These are phyloP conservation scores for Carnegiea gigantea DNA, from an alignment of 179 eudicot species.

Conservation along the genomic window DNA sequence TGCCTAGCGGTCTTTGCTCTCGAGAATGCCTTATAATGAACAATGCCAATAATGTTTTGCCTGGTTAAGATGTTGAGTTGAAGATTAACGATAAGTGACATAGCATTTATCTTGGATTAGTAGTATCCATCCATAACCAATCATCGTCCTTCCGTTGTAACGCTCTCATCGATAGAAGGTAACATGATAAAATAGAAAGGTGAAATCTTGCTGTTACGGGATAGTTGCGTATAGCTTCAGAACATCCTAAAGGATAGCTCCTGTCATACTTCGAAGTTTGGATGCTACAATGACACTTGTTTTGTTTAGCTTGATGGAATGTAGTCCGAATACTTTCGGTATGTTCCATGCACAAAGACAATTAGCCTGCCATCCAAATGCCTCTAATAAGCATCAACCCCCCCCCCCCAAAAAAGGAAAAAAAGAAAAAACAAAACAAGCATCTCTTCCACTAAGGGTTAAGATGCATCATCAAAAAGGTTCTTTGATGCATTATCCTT, in stretches of 20 bases:
- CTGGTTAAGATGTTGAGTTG: not conserved
- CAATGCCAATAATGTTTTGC: not conserved
- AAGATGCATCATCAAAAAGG: slow-evolving; percentile 8
- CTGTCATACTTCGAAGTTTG: not conserved
- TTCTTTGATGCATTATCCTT: slow-evolving; percentile 5
- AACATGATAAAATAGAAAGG: not conserved
- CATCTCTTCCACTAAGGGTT: not conserved
- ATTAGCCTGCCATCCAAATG: not conserved
- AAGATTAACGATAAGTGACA: not conserved
- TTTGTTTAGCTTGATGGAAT: not conserved
- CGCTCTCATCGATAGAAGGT: not conserved
- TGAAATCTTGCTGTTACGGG: not conserved
- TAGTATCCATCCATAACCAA: not conserved
- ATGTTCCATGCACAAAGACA: not conserved
- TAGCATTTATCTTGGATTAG: not conserved
- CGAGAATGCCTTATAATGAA: not conserved
- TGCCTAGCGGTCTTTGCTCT: not conserved
- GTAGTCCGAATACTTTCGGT: not conserved
- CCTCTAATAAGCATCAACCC: not conserved
- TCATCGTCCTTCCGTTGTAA: not conserved
- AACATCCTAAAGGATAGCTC: not conserved
- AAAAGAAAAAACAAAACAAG: too few species aligned
- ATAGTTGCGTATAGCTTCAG: not conserved
- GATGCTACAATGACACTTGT: not conserved
- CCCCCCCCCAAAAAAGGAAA: not conserved